Base-by-base conservation (phyloP, 2,329 filamentous ascomycete genomes). In the Colletotrichum navitas region DNA sequence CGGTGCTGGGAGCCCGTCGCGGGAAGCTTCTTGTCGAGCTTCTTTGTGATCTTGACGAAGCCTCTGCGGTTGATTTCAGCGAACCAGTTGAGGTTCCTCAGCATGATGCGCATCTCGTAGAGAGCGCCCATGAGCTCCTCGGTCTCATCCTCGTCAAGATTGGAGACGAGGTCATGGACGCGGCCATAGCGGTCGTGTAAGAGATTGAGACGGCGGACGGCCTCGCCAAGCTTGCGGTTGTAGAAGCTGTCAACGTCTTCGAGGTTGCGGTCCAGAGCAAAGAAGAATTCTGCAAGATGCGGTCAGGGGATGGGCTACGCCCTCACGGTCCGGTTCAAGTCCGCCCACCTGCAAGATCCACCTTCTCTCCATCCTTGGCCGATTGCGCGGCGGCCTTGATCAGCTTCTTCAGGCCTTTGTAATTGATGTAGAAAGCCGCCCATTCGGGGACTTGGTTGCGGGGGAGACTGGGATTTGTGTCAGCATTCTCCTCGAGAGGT, bases 31-130 rank as follows among this genome's bases (percentile, higher is more conserved):
- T 99, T 99, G 83, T 99, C 96, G 56, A 98, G 85, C 83, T 99
- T 99, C 85, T 99, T 99, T 63, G 96, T 97, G 81, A 99, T 99
- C 84, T 99, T 99, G 80, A 97, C 90, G 78, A 99, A 99, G 2
- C 96, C 96, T 74, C 94, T 89, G 63, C 95, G 90, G 81, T 99
- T 99, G 78, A 98, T 95, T 83, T 98, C 95, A 61, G 95, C 95
- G 80, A 98, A 99, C 95, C 95, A 98, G 81, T 97, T 93, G 63
- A 99, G 85, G 78, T 98, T 98, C 71, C 96, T 89, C 75, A 98
- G 83, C 79, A 97, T 93, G 63, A 91, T 92, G 68, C 96, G 90
- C 72, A 98, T 86, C 82, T 99, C 96, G 41, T 98, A 88, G 62
- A 99, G 85, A 45, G 95, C 94, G 45, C 93, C 94, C 85, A 97